These are phyloP conservation scores for Cladosporium sp. DNA, from an alignment of 2,329 filamentous ascomycete species.

Conservation along the genomic window DNA sequence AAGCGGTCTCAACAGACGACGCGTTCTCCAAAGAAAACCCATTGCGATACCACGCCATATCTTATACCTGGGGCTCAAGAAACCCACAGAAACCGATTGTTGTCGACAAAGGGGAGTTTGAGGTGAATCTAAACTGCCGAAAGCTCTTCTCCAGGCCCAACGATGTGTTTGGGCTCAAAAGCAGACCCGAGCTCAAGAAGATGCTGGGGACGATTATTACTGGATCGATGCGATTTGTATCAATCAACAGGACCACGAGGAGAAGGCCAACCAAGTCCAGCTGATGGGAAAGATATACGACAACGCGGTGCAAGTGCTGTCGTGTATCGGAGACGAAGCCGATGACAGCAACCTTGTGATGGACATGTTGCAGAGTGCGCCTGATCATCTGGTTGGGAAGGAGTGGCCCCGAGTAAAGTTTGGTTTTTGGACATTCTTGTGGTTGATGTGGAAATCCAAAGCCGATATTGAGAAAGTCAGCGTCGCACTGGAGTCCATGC, in stretches of 20 bases:
- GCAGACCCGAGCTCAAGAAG: no score
- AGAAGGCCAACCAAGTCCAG: conserved; percentile 16
- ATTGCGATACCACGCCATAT: no score
- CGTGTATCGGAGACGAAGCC: neutral
- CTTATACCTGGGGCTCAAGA: no score
- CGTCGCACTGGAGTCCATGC: neutral
- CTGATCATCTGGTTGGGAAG: neutral
- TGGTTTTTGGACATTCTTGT: neutral
- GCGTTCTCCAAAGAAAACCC: no score
- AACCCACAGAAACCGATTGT: no score
- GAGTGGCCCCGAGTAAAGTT: neutral
- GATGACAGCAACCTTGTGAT: neutral
- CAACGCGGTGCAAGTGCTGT: neutral
- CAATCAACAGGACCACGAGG: conserved; percentile 14
- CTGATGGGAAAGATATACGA: conserved; percentile 18
- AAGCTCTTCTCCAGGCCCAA: no score
- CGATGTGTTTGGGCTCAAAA: no score
- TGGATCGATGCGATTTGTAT: conserved; percentile 22
- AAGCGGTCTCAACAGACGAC: no score
- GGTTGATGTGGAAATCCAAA: neutral
- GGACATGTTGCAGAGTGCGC: neutral
- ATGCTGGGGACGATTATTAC: no score
- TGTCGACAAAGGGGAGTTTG: no score
- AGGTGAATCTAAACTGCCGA: no score
- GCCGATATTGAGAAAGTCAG: neutral